Conservation (phyloP, 2,329 filamentous ascomycete species). For the Phaeosphaeria sp. region DNA sequence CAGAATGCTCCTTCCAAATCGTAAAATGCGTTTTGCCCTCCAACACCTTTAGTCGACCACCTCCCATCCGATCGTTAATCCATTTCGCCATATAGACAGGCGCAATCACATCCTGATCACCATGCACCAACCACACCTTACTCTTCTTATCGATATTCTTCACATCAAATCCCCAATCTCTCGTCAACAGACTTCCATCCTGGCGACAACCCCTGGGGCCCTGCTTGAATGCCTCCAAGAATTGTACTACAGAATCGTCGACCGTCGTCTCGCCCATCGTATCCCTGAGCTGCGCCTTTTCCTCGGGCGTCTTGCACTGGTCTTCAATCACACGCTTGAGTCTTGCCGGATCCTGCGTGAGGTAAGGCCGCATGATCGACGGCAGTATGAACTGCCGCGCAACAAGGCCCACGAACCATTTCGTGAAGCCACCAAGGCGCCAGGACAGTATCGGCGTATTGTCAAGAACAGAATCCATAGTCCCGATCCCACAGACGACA, state of each 20-base stretch:
- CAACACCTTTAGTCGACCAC: conserved; percentile 23
- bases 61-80: conserved; percentile 24
- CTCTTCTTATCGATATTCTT: conserved; percentile 17
- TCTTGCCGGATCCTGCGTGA: conserved; percentile 10
- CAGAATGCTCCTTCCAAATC: conserved; percentile 27
- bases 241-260: conserved; percentile 20
- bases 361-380: conserved; percentile 17
- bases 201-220: conserved; percentile 18
- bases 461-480: conserved; percentile 18
- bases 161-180: conserved; percentile 28
- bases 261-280: conserved; percentile 11
- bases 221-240: conserved; percentile 27
- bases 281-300: conserved; percentile 11
- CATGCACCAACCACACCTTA: conserved; percentile 27
- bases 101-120: conserved; percentile 23
- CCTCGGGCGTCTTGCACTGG: conserved; percentile 25
- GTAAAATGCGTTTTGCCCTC: conserved; percentile 28
- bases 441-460: neutral
- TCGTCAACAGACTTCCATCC: conserved; percentile 21
- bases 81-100: conserved; percentile 24
- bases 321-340: conserved; percentile 27
- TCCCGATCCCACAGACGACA: conserved; percentile 27
- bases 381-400: conserved; percentile 23
- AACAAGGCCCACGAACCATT: conserved; percentile 15
- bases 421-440: conserved; percentile 9